These are phyloP conservation scores for Solanum virginianum DNA, from an alignment of 257 asterid genomes.

Conservation along the genomic window DNA sequence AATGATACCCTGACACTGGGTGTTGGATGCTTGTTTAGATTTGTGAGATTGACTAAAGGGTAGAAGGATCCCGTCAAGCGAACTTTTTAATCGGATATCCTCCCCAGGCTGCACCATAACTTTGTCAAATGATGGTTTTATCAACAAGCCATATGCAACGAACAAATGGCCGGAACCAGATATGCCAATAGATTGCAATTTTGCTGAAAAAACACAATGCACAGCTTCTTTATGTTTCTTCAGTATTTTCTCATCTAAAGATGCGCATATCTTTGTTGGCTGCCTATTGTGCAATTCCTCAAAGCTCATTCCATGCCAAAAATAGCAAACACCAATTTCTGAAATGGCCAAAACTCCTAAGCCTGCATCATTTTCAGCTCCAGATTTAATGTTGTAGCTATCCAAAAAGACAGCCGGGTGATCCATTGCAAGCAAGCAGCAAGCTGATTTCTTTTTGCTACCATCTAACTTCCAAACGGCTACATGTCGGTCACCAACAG, in stretches of 20 bases:
- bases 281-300: conserved; percentile 51
- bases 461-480: conserved; percentile 75
- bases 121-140: conserved; percentile 76
- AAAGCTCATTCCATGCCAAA: conserved; percentile 65
- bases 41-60: conserved; percentile 45
- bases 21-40: conserved; percentile 32
- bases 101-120: conserved; percentile 60
- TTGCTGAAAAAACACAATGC: conserved; percentile 69
- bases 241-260: conserved; percentile 31
- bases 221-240: conserved; percentile 44
- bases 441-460: conserved; percentile 58
- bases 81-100: conserved; percentile 42
- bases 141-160: conserved; percentile 68
- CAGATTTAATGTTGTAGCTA: conserved; percentile 21
- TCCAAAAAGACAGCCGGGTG: conserved; percentile 87
- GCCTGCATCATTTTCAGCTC: conserved; percentile 32
- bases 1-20: conserved; percentile 41
- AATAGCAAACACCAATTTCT: conserved; percentile 78
- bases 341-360: conserved; percentile 76
- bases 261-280: conserved; percentile 52
- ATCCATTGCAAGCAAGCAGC: conserved; percentile 65
- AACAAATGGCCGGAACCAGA: conserved; percentile 44
- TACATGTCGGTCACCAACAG: conserved; percentile 63
- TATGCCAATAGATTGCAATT: conserved; percentile 39
- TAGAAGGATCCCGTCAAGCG: conserved; percentile 63